These are phyloP conservation scores for Dactylellina sp. DNA, from an alignment of 2,329 filamentous ascomycete species.

Conservation along the genomic window DNA sequence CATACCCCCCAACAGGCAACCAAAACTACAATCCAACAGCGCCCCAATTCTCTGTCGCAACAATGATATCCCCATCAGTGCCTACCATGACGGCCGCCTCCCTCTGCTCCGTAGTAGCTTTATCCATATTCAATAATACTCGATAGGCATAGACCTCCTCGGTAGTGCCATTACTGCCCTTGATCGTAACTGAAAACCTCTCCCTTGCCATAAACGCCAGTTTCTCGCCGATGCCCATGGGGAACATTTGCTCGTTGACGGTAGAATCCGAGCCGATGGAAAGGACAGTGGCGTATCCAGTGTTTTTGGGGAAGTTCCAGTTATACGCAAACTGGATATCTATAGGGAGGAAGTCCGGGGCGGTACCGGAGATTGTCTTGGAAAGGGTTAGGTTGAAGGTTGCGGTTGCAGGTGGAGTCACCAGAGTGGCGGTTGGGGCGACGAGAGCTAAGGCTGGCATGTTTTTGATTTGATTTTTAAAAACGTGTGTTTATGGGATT, in stretches of 20 bases:
- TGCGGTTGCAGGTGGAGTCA: constrained; percentile 31
- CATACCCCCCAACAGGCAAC: no score
- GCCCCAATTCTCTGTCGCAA: constrained; percentile 51
- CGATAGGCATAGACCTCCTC: constrained; percentile 51
- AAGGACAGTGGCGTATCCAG: constrained; percentile 40
- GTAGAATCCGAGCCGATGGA: constrained; percentile 42
- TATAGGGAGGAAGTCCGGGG: constrained; percentile 39
- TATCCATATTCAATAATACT: constrained; percentile 54
- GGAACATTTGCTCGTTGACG: constrained; percentile 33
- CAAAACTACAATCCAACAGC: constrained; percentile 19
- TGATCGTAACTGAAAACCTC: constrained; percentile 31
- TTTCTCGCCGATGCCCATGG: constrained; percentile 34
- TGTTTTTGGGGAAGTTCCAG: constrained; percentile 44
- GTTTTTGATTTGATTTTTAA: constrained; percentile 23
- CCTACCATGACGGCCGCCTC: constrained; percentile 51
- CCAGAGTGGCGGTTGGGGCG: background rate
- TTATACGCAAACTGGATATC: constrained; percentile 48
- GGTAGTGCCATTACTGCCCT: background rate
- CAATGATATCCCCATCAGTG: constrained; percentile 40
- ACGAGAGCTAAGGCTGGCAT: constrained; percentile 42
- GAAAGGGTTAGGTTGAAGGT: constrained; percentile 52
- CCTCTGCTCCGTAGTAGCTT: constrained; percentile 23
- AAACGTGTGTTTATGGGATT: no score
- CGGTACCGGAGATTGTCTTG: constrained; percentile 27
- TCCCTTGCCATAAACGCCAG: constrained; percentile 49